Base-by-base conservation (phyloP, 2,329 filamentous ascomycete genomes). In the Calcarisporium arbuscula region DNA sequence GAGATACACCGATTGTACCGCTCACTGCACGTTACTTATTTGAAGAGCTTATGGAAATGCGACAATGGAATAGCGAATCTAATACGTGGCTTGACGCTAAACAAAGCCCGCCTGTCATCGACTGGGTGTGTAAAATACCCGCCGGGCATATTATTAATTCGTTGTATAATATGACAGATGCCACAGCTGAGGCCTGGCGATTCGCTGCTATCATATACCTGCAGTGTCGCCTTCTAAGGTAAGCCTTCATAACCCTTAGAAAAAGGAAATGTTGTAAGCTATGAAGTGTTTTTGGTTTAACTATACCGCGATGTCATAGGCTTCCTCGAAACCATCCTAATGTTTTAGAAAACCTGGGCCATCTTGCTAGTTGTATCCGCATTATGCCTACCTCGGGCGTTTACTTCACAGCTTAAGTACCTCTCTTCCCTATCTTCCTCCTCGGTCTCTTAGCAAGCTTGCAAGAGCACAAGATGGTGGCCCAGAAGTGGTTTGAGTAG, bases 151-250 rank as follows among this genome's bases (percentile, higher is more conserved):
- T 48, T 1, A 55, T 61, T 14, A 32, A 46, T 15, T 46, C 48
- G 4, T 41, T 51, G n/a, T 30, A 48, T 7, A 46, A 48, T 8
- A 65, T 65, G 62, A 64, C 60, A 1, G 52, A 58, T 21, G 54
- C 61, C 8, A 63, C 61, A 5, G 61, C 61, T 1, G 62, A 65
- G 40, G 57, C 60, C 8, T 65, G 62, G 61, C 57, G 62, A 30
- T 37, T 64, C 23, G 56, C 60, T 5, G 58, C 52, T 5, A 52
- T 64, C 7, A 47, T 64, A 7, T 65, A 65, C 38, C 36, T 58
- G 9, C 58, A 62, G 35, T 65, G 60, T 26, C 58, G 61, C 16
- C 51, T 61, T 11, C 33, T 57, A 27, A 57, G 60, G 60, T 62
- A 43, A 27, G 49, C 21, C 5, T n/a, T n/a, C n/a, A n/a, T n/a